phyloP scores from a whole-genome alignment of 2,329 filamentous ascomycete species.

The Diaporthe eres region DNA sequence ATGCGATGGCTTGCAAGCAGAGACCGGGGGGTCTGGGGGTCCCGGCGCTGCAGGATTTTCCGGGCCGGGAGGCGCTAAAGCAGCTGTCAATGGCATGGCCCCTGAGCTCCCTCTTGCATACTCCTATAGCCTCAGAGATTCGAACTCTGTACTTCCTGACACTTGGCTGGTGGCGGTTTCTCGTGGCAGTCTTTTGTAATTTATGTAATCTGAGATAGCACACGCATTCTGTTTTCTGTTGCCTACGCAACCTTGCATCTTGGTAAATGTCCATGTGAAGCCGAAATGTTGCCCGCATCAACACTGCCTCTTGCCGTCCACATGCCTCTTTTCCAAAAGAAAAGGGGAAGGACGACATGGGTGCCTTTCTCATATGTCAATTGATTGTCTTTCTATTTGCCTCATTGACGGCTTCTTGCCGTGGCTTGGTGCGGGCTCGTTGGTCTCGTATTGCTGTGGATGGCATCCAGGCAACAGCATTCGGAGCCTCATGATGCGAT shows the following conservation, averaged over 20 bases:
- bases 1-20: conserved; percentile 15
- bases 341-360: not conserved
- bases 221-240: not conserved
- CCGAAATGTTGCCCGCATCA: not conserved
- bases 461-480: conserved; percentile 26
- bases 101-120: too few species aligned
- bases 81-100: not conserved
- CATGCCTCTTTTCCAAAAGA: not conserved
- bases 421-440: not conserved
- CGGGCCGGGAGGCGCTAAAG: not conserved
- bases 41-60: conserved; percentile 27
- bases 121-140: too few species aligned
- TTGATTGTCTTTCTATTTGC: not conserved
- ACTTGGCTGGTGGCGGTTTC: not conserved
- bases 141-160: not conserved
- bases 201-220: not conserved
- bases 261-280: not conserved
- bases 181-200: not conserved
- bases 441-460: conserved; percentile 3
- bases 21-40: not conserved
- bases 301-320: not conserved
- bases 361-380: not conserved
- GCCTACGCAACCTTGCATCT: not conserved
- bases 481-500: not conserved
- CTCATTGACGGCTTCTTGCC: not conserved